phyloP scores from a whole-genome alignment of 495 filamentous ascomycete genomes.

The Hypoxylon trugodes region DNA sequence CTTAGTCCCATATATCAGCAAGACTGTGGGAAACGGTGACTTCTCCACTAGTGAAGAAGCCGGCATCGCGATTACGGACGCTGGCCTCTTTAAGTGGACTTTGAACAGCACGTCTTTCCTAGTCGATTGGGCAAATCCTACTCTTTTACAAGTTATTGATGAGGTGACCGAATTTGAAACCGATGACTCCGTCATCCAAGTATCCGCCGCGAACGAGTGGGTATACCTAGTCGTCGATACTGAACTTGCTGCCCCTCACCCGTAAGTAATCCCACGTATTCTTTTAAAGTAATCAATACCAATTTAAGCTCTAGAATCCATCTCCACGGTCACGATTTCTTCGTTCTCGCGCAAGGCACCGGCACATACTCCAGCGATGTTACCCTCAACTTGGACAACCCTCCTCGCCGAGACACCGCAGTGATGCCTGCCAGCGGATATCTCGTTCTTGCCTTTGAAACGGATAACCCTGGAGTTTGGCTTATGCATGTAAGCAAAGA shows the following conservation, averaged over 20 bases:
- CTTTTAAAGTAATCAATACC: not conserved
- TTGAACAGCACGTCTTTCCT: slow-evolving; percentile 52
- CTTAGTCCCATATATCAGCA: slow-evolving; percentile 54
- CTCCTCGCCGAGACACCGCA: slow-evolving; percentile 68
- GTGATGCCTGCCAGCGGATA: slow-evolving; percentile 59
- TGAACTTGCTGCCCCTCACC: slow-evolving; percentile 23
- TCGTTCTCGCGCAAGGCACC: slow-evolving; percentile 56
- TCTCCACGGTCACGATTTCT: slow-evolving; percentile 69
- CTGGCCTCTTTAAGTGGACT: slow-evolving; percentile 52
- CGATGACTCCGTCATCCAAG: slow-evolving; percentile 48
- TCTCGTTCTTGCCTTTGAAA: slow-evolving; percentile 63
- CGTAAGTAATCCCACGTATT: slow-evolving; percentile 3
- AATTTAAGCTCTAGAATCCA: slow-evolving; percentile 56
- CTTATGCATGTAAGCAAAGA: slow-evolving; percentile 54
- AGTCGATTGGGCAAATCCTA: slow-evolving; percentile 54
- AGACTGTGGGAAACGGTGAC: slow-evolving; percentile 43
- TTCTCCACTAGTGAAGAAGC: slow-evolving; percentile 42
- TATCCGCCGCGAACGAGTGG: slow-evolving; percentile 51
- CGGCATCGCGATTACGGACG: slow-evolving; percentile 29
- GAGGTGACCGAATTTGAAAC: slow-evolving; percentile 43
- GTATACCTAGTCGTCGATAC: slow-evolving; percentile 51
- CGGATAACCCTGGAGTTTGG: slow-evolving; percentile 66
- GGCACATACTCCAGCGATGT: slow-evolving; percentile 37
- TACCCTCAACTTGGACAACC: slow-evolving; percentile 49
- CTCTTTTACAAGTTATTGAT: slow-evolving; percentile 50